These are phyloP conservation scores for Brassica incana DNA, from an alignment of 345 rosid genomes.

Conservation along the genomic window DNA sequence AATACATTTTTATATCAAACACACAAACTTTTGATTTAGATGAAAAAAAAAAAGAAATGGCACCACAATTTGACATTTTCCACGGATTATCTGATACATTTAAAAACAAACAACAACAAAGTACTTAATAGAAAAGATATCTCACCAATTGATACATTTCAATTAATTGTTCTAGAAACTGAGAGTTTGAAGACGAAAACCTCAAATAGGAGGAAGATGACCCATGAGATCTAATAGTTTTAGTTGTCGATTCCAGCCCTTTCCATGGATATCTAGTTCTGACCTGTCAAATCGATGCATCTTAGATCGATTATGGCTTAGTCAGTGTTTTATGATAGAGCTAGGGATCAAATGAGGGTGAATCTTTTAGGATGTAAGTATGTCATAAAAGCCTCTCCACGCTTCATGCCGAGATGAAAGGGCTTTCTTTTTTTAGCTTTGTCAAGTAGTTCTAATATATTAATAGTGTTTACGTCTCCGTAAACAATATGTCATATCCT, in stretches of 20 bases:
- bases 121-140: too few relatives aligned
- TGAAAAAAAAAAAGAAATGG: background rate
- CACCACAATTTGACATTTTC: background rate
- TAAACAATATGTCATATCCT: background rate
- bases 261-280: background rate
- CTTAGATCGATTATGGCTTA: background rate
- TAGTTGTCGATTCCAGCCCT: background rate
- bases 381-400: background rate
- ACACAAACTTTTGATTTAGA: background rate
- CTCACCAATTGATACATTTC: background rate
- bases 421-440: background rate
- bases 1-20: too few relatives aligned
- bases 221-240: background rate
- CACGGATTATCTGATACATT: background rate
- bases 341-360: background rate
- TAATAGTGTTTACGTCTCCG: background rate
- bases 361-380: background rate
- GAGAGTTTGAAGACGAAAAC: too few relatives aligned
- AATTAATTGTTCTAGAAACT: too few relatives aligned
- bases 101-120: background rate
- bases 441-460: background rate
- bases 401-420: background rate
- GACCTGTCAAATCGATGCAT: background rate
- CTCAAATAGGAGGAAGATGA: too few relatives aligned
- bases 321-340: background rate